A percentile compares a stretch with the other conserved stretches of the same genome.
phyloP scores from a whole-genome alignment of 2,329 filamentous ascomycete species.

The Blastomyces silverae region DNA sequence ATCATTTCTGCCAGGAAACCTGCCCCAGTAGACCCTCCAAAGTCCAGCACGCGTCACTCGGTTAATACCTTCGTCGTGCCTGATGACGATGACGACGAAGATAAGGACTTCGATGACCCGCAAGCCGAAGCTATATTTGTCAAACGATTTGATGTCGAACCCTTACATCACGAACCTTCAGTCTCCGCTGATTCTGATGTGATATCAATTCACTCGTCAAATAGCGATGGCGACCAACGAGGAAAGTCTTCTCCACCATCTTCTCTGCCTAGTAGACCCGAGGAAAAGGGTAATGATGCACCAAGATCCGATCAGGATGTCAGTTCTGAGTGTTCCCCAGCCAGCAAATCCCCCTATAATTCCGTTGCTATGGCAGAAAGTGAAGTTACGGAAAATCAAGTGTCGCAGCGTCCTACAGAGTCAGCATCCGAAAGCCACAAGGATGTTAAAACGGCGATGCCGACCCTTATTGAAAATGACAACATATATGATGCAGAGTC shows the following conservation, averaged over 20 bases:
- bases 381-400: neutral
- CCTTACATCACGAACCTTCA: neutral
- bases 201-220: neutral
- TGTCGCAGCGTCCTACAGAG: neutral
- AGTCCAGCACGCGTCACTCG: conserved; percentile 17
- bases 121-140: conserved; percentile 9
- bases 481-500: neutral
- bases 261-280: neutral
- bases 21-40: neutral
- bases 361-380: neutral
- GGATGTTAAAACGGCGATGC: neutral
- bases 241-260: conserved; percentile 1
- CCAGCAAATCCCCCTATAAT: neutral
- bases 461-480: conserved; percentile 10
- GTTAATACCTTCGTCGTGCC: conserved; percentile 40
- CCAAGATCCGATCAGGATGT: neutral
- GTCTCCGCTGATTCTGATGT: neutral
- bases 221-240: neutral
- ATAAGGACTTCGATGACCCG: conserved; percentile 12
- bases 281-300: neutral
- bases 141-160: neutral
- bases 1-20: neutral
- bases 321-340: no score
- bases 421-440: neutral
- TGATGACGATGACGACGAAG: conserved; percentile 32